phyloP scores from a whole-genome alignment of 2,329 filamentous ascomycete species.

The Colletotrichum sansevieriae region DNA sequence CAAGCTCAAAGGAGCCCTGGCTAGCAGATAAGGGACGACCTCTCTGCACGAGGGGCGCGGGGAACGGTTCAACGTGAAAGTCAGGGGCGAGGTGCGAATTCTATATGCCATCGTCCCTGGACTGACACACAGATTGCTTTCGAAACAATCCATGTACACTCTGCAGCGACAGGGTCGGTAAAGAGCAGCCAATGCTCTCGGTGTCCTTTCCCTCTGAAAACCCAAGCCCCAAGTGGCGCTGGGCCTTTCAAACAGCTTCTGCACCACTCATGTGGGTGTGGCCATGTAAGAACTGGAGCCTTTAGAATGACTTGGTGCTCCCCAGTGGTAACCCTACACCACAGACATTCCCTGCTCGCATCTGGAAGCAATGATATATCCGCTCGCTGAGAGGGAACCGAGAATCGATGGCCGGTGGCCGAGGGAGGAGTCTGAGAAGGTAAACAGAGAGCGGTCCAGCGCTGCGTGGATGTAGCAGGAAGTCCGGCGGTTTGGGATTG shows the following conservation, averaged over 20 bases:
- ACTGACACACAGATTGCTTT: neutral
- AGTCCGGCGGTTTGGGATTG: neutral
- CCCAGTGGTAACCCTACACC: conserved; percentile 28
- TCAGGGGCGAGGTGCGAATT: conserved; percentile 1
- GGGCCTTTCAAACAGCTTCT: conserved; percentile 32
- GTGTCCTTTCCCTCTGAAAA: conserved; percentile 13
- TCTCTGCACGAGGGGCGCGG: conserved; percentile 3
- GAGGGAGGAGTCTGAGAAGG: neutral
- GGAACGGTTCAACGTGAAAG: conserved; percentile 9
- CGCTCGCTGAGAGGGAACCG: conserved; percentile 4
- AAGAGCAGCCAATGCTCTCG: conserved; percentile 16
- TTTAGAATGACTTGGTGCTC: neutral
- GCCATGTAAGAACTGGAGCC: conserved; percentile 28
- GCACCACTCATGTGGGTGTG: conserved; percentile 23
- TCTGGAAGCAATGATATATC: conserved; percentile 21
- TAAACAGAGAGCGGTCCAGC: conserved; percentile 2
- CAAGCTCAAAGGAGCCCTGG: conserved; percentile 25
- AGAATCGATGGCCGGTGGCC: neutral
- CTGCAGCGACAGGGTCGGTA: conserved; percentile 21
- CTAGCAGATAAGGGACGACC: neutral
- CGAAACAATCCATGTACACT: neutral
- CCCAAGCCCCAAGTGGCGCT: conserved; percentile 23
- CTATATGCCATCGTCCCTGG: conserved; percentile 20
- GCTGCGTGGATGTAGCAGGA: conserved; percentile 15
- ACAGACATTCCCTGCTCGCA: neutral